Conservation (phyloP, 495 filamentous ascomycete species). For the Pseudomonodictys pantanalensis region DNA sequence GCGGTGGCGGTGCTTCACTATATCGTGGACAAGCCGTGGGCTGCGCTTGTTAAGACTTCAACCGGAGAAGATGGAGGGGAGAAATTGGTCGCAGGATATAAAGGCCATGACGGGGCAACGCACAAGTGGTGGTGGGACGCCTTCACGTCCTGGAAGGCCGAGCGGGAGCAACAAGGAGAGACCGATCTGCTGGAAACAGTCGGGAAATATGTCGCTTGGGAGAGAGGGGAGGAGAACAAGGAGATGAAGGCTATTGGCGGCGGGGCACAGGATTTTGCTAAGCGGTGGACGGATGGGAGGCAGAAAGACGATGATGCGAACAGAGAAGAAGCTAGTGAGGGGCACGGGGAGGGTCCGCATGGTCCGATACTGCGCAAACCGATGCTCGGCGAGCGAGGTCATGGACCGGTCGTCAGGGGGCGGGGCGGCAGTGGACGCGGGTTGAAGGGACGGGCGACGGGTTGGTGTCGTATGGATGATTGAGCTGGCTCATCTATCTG, state of each 20-base stretch:
- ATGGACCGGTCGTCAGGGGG: conserved; percentile 15
- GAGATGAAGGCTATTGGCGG: conserved; percentile 3
- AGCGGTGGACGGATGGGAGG: neutral
- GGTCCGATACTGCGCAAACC: conserved; percentile 7
- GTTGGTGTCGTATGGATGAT: too few species aligned
- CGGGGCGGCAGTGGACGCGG: neutral
- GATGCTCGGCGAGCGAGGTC: conserved; percentile 16
- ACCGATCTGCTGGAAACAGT: neutral
- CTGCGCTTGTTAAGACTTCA: conserved; percentile 41
- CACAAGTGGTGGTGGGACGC: conserved; percentile 51
- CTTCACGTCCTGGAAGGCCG: conserved; percentile 25
- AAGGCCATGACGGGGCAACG: conserved; percentile 46
- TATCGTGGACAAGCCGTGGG: conserved; percentile 60
- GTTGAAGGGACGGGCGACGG: too few species aligned
- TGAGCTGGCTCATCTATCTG: too few species aligned
- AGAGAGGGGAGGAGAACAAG: neutral
- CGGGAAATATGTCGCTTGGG: neutral
- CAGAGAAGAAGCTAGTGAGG: neutral
- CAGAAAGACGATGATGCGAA: neutral
- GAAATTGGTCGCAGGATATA: conserved; percentile 41
- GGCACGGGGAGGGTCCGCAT: neutral
- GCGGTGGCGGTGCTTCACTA: conserved; percentile 52
- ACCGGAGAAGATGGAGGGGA: conserved; percentile 37
- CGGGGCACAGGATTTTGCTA: conserved; percentile 12
- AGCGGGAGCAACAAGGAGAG: neutral